Conservation (phyloP, 805 yeast species). For the Cyberlindnera mississippiensis region DNA sequence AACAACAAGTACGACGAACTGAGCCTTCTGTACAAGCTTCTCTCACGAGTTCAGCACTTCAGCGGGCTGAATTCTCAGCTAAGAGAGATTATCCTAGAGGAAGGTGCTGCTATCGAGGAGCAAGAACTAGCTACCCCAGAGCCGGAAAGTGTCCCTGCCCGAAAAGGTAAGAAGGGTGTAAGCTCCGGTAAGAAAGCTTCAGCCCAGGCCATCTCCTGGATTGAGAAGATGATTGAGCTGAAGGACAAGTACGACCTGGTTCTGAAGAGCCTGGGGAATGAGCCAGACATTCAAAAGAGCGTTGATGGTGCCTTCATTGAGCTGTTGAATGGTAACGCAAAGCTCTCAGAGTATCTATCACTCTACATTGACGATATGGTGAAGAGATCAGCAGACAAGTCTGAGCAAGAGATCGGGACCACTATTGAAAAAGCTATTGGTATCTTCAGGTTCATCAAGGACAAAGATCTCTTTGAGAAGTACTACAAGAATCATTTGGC, state of each 20-base stretch:
- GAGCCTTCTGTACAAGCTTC: slow-evolving; percentile 43
- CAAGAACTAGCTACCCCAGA: slow-evolving; percentile 7
- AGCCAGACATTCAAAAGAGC: slow-evolving; percentile 47
- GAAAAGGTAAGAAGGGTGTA: slow-evolving; percentile 5
- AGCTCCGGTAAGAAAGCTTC: slow-evolving; percentile 27
- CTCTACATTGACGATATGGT: slow-evolving; percentile 55
- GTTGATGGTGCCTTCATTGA: slow-evolving; percentile 59
- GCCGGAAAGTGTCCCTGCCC: background rate
- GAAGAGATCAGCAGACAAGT: slow-evolving; percentile 45
- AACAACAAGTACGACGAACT: slow-evolving; percentile 44
- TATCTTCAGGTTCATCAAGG: slow-evolving; percentile 65
- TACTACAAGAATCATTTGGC: slow-evolving; percentile 85
- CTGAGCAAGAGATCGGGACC: slow-evolving; percentile 41
- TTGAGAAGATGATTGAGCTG: slow-evolving; percentile 49
- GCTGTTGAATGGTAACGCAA: slow-evolving; percentile 49
- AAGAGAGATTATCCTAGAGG: slow-evolving; percentile 39
- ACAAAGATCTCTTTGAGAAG: slow-evolving; percentile 82
- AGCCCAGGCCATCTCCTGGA: slow-evolving; percentile 64
- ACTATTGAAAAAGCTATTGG: slow-evolving; percentile 52
- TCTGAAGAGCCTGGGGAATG: slow-evolving; percentile 41
- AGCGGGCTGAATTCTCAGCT: slow-evolving; percentile 47
- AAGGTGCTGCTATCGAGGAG: slow-evolving; percentile 36
- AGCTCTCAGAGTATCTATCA: slow-evolving; percentile 52
- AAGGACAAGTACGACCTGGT: slow-evolving; percentile 49
- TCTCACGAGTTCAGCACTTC: slow-evolving; percentile 52